phyloP scores from a whole-genome alignment of 768 basidiomycete species.

The Tricholoma bakamatsutake region DNA sequence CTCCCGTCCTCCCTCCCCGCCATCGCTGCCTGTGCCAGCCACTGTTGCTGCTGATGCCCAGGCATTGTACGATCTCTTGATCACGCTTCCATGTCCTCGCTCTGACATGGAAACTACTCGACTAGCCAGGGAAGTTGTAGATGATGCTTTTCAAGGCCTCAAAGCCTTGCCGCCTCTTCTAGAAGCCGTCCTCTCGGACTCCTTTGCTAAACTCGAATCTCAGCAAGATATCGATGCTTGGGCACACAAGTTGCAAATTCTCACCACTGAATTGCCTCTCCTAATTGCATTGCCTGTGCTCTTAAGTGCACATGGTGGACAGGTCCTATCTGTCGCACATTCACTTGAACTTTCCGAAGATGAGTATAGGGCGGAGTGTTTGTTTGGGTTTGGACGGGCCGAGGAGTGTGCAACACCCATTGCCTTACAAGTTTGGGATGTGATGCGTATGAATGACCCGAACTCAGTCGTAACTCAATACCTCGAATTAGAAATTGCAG shows the following conservation, averaged over 20 bases:
- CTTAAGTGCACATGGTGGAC: slow-evolving; percentile 38
- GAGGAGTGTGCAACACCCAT: slow-evolving; percentile 65
- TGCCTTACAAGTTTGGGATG: slow-evolving; percentile 50
- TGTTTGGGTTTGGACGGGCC: slow-evolving; percentile 72
- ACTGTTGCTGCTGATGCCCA: slow-evolving; percentile 53
- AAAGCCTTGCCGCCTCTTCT: slow-evolving; percentile 51
- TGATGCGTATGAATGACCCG: slow-evolving; percentile 29
- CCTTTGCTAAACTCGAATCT: slow-evolving; percentile 17
- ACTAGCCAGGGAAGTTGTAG: slow-evolving; percentile 74
- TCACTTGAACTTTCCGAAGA: slow-evolving; percentile 55
- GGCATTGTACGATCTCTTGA: slow-evolving; percentile 56
- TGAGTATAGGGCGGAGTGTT: slow-evolving; percentile 61
- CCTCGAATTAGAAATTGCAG: slow-evolving; percentile 42
- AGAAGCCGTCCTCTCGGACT: slow-evolving; percentile 33
- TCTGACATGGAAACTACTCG: slow-evolving; percentile 40
- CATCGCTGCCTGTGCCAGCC: slow-evolving; percentile 27
- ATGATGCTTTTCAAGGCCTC: slow-evolving; percentile 69
- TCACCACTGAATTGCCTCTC: slow-evolving; percentile 65
- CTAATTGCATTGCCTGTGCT: slow-evolving; percentile 69
- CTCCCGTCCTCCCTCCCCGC: slow-evolving; percentile 65
- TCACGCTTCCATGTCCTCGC: slow-evolving; percentile 53
- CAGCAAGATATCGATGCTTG: slow-evolving; percentile 19
- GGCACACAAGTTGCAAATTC: slow-evolving; percentile 39
- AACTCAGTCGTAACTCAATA: slow-evolving; percentile 39
- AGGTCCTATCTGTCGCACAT: slow-evolving; percentile 38